phyloP scores from a whole-genome alignment of 345 rosid genomes.

The Aquilaria malaccensis region DNA sequence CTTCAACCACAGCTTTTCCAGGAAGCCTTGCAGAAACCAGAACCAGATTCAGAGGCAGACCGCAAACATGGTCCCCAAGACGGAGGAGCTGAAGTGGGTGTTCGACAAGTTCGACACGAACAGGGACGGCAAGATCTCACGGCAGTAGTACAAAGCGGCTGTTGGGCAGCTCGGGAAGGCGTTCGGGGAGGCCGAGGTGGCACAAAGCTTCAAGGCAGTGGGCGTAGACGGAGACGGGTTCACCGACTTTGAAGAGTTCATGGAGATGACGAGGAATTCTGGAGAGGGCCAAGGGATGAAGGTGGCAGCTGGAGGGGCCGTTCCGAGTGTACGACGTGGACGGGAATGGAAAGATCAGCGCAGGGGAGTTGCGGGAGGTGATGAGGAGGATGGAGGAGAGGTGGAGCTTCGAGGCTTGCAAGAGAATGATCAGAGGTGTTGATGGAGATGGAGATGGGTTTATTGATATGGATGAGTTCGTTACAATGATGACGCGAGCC shows the following conservation, averaged over 20 bases:
- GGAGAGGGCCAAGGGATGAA: slow-evolving; percentile 23
- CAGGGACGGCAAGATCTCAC: slow-evolving; percentile 51
- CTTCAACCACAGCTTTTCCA: slow-evolving; percentile 15
- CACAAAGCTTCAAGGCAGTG: slow-evolving; percentile 27
- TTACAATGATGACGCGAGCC: slow-evolving; percentile 47
- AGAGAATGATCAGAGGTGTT: slow-evolving; percentile 43
- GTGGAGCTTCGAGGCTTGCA: slow-evolving; percentile 36
- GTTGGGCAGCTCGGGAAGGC: slow-evolving; percentile 28
- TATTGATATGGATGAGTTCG: slow-evolving; percentile 45
- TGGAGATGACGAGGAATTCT: slow-evolving; percentile 25
- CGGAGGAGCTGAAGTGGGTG: slow-evolving; percentile 42
- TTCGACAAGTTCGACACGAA: slow-evolving; percentile 44
- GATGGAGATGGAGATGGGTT: slow-evolving; percentile 47
- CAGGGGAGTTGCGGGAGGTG: slow-evolving; percentile 46
- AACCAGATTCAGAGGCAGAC: slow-evolving; percentile 7
- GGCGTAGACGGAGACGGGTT: slow-evolving; percentile 53
- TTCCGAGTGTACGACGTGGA: slow-evolving; percentile 43
- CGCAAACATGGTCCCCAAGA: slow-evolving; percentile 14
- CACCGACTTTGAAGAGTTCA: slow-evolving; percentile 46
- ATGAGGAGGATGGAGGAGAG: slow-evolving; percentile 42
- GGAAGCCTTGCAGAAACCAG: slow-evolving; percentile 13
- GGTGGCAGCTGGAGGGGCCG: slow-evolving; percentile 31
- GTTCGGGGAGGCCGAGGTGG: slow-evolving; percentile 23
- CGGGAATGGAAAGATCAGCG: slow-evolving; percentile 44
- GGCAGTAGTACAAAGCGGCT: slow-evolving; percentile 39